A percentile compares a stretch with the other conserved stretches of the same genome.
phyloP scores from a whole-genome alignment of 148 eudicot species.

The Nepenthes gracilis region DNA sequence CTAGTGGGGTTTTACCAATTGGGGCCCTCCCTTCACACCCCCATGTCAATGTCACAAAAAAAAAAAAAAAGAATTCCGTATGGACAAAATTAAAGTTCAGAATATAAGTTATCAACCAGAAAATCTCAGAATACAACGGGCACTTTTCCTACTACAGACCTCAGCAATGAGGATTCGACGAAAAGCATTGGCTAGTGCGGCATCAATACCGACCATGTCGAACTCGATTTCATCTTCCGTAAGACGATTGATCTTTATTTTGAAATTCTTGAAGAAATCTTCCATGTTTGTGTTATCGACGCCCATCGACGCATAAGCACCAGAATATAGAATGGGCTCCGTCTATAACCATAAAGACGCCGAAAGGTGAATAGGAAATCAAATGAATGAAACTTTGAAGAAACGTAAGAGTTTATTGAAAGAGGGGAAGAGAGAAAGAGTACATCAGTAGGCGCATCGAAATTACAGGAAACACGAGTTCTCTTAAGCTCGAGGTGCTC shows the following conservation, averaged over 20 bases:
- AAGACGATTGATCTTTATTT: constrained; percentile 47
- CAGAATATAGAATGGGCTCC: constrained; percentile 53
- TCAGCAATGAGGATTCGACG: constrained; percentile 85
- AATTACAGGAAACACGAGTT: constrained; percentile 62
- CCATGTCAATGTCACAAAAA: too few species aligned
- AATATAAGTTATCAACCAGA: too few species aligned
- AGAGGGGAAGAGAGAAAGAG: neutral
- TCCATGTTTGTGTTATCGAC: constrained; percentile 63
- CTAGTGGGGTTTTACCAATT: too few species aligned
- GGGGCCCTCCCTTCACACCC: too few species aligned
- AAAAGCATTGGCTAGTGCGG: constrained; percentile 84
- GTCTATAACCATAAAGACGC: constrained; percentile 30
- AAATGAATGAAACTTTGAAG: neutral
- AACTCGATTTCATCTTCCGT: constrained; percentile 66
- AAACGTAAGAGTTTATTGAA: too few species aligned
- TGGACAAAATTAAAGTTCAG: too few species aligned
- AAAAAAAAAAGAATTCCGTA: too few species aligned
- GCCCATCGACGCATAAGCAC: constrained; percentile 71
- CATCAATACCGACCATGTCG: constrained; percentile 87
- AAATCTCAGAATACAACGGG: too few species aligned
- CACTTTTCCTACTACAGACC: constrained; percentile 21
- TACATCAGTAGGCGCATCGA: constrained; percentile 69
- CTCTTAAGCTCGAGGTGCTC: constrained; percentile 60
- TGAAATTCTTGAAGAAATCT: constrained; percentile 54
- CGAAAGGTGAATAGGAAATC: neutral